Conservation (phyloP, 2,329 filamentous ascomycete species). For the Calonectria montana region DNA sequence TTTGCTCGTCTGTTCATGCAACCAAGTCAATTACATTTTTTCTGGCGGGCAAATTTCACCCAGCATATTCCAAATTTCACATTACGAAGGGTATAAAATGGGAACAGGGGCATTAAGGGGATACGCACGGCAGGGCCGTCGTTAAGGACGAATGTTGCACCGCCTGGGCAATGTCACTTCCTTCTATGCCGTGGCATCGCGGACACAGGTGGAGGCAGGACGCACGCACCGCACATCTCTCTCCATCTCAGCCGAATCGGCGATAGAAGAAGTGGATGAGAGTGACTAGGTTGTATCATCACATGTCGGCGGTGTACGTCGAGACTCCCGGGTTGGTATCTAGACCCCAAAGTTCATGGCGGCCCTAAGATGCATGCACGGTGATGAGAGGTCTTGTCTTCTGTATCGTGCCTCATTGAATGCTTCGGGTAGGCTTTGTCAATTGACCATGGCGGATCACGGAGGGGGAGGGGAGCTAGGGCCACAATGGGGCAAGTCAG, state of each 20-base stretch:
- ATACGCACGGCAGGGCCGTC: constrained; percentile 5
- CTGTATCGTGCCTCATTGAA: constrained; percentile 4
- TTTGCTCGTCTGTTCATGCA: background rate
- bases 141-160: constrained; percentile 16
- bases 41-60: background rate
- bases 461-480: background rate
- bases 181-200: constrained; percentile 27
- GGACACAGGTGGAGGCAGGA: constrained; percentile 9
- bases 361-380: constrained; percentile 11
- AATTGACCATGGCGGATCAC: constrained; percentile 25
- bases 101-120: constrained; percentile 14
- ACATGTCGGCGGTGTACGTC: constrained; percentile 19
- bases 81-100: constrained; percentile 16
- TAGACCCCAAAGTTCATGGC: constrained; percentile 18
- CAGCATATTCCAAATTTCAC: constrained; percentile 13
- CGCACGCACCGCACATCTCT: constrained; percentile 1
- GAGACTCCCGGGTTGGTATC: background rate
- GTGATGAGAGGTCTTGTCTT: background rate
- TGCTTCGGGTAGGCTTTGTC: constrained; percentile 8
- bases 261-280: background rate
- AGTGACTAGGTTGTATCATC: constrained; percentile 20
- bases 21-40: background rate
- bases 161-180: constrained; percentile 22
- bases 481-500: constrained; percentile 20
- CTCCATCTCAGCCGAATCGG: background rate